Evolutionary conservation across 495 filamentous ascomycete genomes (phyloP), one percentile per base, ranked within the genome.

Genomic region (Aspergillus leporis): DNA sequence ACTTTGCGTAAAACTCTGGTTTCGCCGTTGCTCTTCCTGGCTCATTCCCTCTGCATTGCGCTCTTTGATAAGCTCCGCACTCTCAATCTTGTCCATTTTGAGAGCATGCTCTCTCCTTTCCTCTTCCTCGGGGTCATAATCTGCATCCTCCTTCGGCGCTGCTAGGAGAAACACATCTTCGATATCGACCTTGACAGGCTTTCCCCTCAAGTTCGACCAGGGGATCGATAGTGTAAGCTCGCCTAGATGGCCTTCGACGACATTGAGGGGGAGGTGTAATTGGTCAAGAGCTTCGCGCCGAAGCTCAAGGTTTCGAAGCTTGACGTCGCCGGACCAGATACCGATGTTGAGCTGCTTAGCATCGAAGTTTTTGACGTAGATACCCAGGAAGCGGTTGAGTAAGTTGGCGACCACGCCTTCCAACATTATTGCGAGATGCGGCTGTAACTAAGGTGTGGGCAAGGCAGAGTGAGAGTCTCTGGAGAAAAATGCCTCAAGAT

Each of bases 321-420:
- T 93, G 68, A 98, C 93, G 76, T 98, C 93, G 55, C 95, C 95
- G 7, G 89, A 93, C 94, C 93, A 98, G 62, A 98, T 97, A 55
- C 94, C 94, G 56, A 98, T 91, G 68, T 97, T 97, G 49, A 98
- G 83, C 78, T 98, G 94, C 63, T 87, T 90, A 19, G 93, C 88
- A 72, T 98, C 93, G 69, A 98, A 98, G 73, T 98, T 98, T 81
- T 94, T 92, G 70, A 98, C 92, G 78, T 98, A 98, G 86, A 98
- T 97, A 78, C 95, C 95, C 85, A 98, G 76, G 76, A 98, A 97
- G 75, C 95, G 90, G 78, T 98, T 98, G 67, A 98, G 87, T 78
- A 98, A 81, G 72, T 92, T 95, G 63, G 94, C 91, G 61, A 87
- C 83, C 51, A 89, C 68, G 40, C 83, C 81, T 71, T 88, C 86